A percentile compares a stretch with the other conserved stretches of the same genome.
These are phyloP conservation scores for Scytalidium lignicola DNA, from an alignment of 2,329 filamentous ascomycete genomes.

Conservation along the genomic window DNA sequence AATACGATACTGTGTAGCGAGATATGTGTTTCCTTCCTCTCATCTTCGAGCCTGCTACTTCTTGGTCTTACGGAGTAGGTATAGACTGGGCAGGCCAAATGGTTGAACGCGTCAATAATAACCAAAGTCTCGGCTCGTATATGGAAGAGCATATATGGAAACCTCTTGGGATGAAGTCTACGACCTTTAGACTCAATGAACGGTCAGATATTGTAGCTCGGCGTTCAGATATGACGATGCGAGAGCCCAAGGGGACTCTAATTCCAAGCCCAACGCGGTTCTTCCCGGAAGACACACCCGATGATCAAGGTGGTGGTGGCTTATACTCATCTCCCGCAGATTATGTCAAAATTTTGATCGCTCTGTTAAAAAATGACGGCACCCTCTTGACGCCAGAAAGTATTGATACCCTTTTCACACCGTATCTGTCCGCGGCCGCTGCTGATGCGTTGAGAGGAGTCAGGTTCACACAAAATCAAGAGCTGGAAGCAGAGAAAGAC, in stretches of 20 bases:
- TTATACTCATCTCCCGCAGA: conserved; percentile 29
- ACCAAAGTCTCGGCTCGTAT: conserved; percentile 5
- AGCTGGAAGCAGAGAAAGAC: conserved; percentile 27
- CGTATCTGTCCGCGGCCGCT: conserved; percentile 31
- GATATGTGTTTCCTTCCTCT: conserved; percentile 35
- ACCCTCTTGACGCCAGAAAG: conserved; percentile 37
- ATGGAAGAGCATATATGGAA: conserved; percentile 7
- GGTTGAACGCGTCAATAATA: conserved; percentile 32
- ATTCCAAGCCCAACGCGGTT: conserved; percentile 16
- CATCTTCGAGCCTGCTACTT: conserved; percentile 56
- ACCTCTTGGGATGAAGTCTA: conserved; percentile 6
- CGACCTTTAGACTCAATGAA: conserved; percentile 7
- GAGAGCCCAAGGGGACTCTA: not conserved
- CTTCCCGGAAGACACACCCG: conserved; percentile 29
- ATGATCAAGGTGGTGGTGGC: conserved; percentile 29
- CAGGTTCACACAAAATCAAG: conserved; percentile 30
- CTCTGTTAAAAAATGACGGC: conserved; percentile 42
- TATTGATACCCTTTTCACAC: conserved; percentile 38
- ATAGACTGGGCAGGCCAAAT: conserved; percentile 50
- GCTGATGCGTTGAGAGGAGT: too few species aligned
- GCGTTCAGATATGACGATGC: not conserved
- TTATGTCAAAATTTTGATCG: conserved; percentile 37
- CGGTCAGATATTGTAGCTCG: conserved; percentile 20
- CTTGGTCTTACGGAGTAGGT: conserved; percentile 59
- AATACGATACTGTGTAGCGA: too few species aligned